Percentiles rank a stretch among this genome's conserved stretches.
Conservation (phyloP, 2,329 filamentous ascomycete species). For the Aspergillus ibericus region DNA sequence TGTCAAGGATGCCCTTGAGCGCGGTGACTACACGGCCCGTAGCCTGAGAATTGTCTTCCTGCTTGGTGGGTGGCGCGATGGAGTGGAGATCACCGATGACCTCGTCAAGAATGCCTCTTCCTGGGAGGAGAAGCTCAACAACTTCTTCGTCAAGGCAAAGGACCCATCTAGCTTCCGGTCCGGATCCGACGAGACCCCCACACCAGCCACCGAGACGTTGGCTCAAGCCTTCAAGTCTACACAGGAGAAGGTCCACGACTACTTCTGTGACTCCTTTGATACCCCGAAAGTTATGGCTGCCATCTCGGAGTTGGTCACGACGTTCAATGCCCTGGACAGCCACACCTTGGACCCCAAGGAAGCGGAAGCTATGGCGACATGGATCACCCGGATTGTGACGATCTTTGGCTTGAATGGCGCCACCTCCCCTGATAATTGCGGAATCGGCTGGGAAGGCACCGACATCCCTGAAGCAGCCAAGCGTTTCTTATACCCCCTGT, state of each 20-base stretch:
- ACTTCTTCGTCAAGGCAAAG: slow-evolving; percentile 63
- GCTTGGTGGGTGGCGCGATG: slow-evolving; percentile 84
- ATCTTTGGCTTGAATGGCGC: slow-evolving; percentile 71
- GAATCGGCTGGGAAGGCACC: slow-evolving; percentile 65
- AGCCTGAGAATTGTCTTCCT: slow-evolving; percentile 83
- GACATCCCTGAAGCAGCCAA: slow-evolving; percentile 62
- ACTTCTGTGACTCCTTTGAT: slow-evolving; percentile 82
- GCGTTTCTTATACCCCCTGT: slow-evolving; percentile 61
- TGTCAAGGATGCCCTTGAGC: slow-evolving; percentile 74
- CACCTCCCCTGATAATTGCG: slow-evolving; percentile 34
- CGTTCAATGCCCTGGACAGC: slow-evolving; percentile 64
- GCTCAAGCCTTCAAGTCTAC: slow-evolving; percentile 28
- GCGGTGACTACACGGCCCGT: slow-evolving; percentile 71
- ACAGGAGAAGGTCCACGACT: slow-evolving; percentile 59
- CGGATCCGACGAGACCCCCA: slow-evolving; percentile 6
- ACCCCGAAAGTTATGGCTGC: slow-evolving; percentile 75
- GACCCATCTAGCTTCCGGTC: slow-evolving; percentile 42
- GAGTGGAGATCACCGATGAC: slow-evolving; percentile 84
- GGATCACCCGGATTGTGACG: slow-evolving; percentile 79
- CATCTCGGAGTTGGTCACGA: slow-evolving; percentile 75
- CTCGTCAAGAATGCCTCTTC: slow-evolving; percentile 71
- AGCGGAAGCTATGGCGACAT: slow-evolving; percentile 63
- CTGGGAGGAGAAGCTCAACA: slow-evolving; percentile 79
- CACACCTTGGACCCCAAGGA: slow-evolving; percentile 48
- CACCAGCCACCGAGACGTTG: slow-evolving; percentile 9